Conservation (phyloP, 169 alveolate genomes). For the Plasmodium relictum region DNA sequence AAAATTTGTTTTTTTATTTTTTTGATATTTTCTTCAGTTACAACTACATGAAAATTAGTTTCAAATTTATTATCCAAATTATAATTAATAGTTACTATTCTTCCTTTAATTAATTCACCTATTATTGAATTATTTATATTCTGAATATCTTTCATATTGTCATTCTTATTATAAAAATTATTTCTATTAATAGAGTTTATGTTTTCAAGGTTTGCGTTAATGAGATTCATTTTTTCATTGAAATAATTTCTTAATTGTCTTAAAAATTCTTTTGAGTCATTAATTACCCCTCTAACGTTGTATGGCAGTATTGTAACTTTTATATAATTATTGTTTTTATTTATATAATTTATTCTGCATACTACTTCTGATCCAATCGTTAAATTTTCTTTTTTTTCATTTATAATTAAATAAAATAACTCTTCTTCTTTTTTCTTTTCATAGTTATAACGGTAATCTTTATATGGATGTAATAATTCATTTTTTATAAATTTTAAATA, state of each 20-base stretch:
- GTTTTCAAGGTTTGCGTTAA: slow-evolving; percentile 46
- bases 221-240: slow-evolving; percentile 68
- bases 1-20: slow-evolving; percentile 44
- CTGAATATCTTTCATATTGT: slow-evolving; percentile 31
- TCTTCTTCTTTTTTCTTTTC: slow-evolving; percentile 78
- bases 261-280: slow-evolving; percentile 79
- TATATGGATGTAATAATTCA: slow-evolving; percentile 84
- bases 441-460: slow-evolving; percentile 79
- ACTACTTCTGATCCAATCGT: slow-evolving; percentile 83
- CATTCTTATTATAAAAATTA: slow-evolving; percentile 14
- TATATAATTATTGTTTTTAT: slow-evolving; percentile 30
- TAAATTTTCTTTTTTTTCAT: slow-evolving; percentile 78
- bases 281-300: slow-evolving; percentile 80
- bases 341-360: slow-evolving; percentile 78
- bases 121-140: slow-evolving; percentile 33
- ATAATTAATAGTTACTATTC: slow-evolving; percentile 37
- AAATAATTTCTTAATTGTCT: slow-evolving; percentile 76
- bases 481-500: slow-evolving; percentile 80
- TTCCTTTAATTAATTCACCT: slow-evolving; percentile 58
- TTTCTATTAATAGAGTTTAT: slow-evolving; percentile 1
- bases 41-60: slow-evolving; percentile 58
- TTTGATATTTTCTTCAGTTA: slow-evolving; percentile 57
- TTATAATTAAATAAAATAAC: slow-evolving; percentile 81
- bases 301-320: slow-evolving; percentile 81
- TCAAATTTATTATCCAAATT: slow-evolving; percentile 34